These are phyloP conservation scores for Crucihimalaya himalaica DNA, from an alignment of 345 rosid species.

Conservation along the genomic window DNA sequence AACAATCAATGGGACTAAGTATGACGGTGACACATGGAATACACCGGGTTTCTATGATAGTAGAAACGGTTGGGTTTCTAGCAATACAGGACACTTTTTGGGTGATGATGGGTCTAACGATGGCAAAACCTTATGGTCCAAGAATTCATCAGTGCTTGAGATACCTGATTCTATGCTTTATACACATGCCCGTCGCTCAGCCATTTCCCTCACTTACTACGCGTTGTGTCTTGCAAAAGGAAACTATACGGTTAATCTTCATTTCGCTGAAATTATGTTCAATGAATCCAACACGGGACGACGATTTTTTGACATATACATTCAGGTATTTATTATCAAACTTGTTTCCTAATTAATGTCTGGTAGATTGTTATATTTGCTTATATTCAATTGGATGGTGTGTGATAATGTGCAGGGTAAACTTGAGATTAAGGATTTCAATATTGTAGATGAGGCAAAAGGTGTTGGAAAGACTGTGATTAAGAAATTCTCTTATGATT, in stretches of 20 bases:
- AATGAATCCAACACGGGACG: conserved; percentile 44
- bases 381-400: background rate
- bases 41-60: conserved; percentile 21
- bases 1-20: conserved; percentile 40
- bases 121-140: conserved; percentile 16
- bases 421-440: conserved; percentile 52
- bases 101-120: conserved; percentile 48
- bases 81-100: conserved; percentile 64
- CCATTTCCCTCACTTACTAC: conserved; percentile 64
- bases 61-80: conserved; percentile 57
- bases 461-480: conserved; percentile 48
- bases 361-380: background rate
- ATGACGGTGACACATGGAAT: conserved; percentile 51
- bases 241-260: conserved; percentile 61
- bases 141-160: conserved; percentile 37
- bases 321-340: conserved; percentile 51
- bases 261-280: conserved; percentile 74
- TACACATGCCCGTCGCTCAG: conserved; percentile 49
- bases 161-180: conserved; percentile 43
- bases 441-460: conserved; percentile 51
- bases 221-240: conserved; percentile 54
- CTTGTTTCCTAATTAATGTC: background rate
- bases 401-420: conserved; percentile 46
- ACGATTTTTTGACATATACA: conserved; percentile 59
- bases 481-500: conserved; percentile 33